Evolutionary conservation across 345 rosid genomes (phyloP).

Genomic region (Triadica sebifera): DNA sequence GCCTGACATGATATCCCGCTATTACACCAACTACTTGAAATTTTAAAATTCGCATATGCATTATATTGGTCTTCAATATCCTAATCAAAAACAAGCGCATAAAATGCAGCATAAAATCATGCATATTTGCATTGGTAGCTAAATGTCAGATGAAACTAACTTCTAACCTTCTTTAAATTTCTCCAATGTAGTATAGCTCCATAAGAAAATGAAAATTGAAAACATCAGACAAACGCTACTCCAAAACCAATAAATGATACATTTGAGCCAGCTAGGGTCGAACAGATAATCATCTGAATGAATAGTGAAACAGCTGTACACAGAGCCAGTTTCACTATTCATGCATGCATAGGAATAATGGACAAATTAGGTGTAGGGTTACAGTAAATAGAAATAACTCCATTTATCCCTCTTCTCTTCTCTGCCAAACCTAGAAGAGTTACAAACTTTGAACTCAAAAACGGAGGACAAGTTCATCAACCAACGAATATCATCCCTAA

Average conservation of each 20-base stretch:
- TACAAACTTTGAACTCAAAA: not conserved
- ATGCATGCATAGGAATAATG: not conserved
- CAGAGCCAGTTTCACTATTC: not conserved
- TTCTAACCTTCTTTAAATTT: too few relatives aligned
- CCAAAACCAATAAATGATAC: not conserved
- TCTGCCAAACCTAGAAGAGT: too few relatives aligned
- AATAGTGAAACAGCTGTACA: not conserved
- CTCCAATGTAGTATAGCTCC: not conserved
- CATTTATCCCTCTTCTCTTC: not conserved
- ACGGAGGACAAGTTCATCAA: not conserved
- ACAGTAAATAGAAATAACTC: not conserved
- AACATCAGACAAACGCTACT: not conserved
- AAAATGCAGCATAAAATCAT: not conserved
- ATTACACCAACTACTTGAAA: not conserved
- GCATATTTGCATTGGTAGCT: not conserved
- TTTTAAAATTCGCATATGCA: not conserved
- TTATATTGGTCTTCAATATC: not conserved
- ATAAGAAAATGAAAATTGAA: not conserved
- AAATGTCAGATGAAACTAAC: not conserved
- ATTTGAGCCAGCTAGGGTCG: not conserved
- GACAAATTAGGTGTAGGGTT: not conserved
- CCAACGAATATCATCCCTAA: not conserved
- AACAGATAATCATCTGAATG: not conserved
- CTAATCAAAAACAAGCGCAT: not conserved
- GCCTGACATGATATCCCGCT: not conserved